Percentiles rank a stretch among this genome's conserved stretches.
phyloP scores from a whole-genome alignment of 495 filamentous ascomycete species.

The Aspergillus bertholletiae region DNA sequence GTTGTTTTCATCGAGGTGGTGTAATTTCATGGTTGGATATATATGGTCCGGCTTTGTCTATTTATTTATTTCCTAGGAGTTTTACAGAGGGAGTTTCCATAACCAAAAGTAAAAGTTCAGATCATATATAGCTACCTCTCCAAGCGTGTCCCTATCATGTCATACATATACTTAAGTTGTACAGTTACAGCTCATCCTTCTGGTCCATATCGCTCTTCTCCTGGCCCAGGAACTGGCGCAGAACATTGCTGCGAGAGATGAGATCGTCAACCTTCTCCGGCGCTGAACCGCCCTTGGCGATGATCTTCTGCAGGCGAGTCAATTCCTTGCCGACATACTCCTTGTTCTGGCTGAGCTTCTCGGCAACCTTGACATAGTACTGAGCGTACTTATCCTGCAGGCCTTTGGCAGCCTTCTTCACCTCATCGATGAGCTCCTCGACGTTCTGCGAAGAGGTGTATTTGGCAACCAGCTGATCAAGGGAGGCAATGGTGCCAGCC shows the following conservation, averaged over 20 bases:
- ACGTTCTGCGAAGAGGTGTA: constrained; percentile 53
- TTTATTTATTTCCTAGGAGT: background rate
- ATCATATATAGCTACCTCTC: background rate
- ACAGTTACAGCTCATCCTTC: constrained; percentile 69
- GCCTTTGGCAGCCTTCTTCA: constrained; percentile 63
- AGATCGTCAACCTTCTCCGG: constrained; percentile 88
- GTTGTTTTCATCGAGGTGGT: background rate
- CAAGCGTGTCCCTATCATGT: background rate
- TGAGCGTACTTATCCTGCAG: constrained; percentile 80
- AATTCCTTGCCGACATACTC: constrained; percentile 85
- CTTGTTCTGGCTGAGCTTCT: constrained; percentile 73
- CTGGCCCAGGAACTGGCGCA: constrained; percentile 66
- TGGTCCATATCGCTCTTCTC: constrained; percentile 28
- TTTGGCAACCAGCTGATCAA: constrained; percentile 72
- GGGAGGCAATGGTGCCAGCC: constrained; percentile 75
- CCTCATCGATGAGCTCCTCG: constrained; percentile 56
- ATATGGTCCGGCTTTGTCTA: background rate
- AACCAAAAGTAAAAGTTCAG: background rate
- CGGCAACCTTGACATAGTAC: constrained; percentile 89
- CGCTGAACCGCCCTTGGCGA: constrained; percentile 81
- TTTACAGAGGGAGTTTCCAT: background rate
- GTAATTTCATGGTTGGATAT: background rate
- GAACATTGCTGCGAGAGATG: constrained; percentile 80
- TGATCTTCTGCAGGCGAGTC: constrained; percentile 69
- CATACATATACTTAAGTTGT: background rate